Conservation (phyloP, 495 filamentous ascomycete species). For the Chaetomium fimeti region DNA sequence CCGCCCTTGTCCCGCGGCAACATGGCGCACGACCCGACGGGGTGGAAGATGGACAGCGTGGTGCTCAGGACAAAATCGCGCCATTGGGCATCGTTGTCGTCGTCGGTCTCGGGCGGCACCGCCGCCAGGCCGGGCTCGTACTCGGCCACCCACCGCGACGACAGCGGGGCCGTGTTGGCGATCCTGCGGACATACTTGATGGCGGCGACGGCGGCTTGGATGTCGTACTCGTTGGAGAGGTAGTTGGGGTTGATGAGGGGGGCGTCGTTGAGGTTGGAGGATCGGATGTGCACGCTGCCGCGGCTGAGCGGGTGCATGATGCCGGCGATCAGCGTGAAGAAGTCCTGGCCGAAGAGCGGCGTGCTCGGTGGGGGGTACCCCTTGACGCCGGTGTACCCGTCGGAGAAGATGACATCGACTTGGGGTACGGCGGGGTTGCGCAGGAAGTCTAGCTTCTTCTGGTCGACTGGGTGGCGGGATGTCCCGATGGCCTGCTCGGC, state of each 20-base stretch:
- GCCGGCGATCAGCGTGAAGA: constrained; percentile 44
- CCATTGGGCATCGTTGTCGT: constrained; percentile 24
- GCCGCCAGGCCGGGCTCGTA: constrained; percentile 30
- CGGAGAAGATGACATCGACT: constrained; percentile 37
- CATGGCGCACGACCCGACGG: constrained; percentile 51
- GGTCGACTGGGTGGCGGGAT: not conserved
- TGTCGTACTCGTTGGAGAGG: constrained; percentile 33
- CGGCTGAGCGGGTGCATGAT: constrained; percentile 50
- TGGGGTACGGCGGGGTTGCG: constrained; percentile 30
- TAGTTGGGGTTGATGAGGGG: constrained; percentile 32
- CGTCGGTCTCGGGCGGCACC: constrained; percentile 23
- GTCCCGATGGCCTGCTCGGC: constrained; percentile 17
- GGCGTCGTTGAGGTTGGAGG: constrained; percentile 13
- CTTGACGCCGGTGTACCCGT: constrained; percentile 36
- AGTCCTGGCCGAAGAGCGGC: constrained; percentile 33
- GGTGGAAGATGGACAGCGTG: constrained; percentile 32
- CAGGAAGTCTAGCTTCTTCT: constrained; percentile 28
- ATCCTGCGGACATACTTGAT: constrained; percentile 29
- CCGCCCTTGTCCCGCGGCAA: constrained; percentile 43
- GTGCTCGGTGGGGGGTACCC: constrained; percentile 34
- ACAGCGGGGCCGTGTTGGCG: constrained; percentile 25
- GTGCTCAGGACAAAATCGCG: constrained; percentile 26
- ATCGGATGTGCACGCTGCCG: constrained; percentile 53
- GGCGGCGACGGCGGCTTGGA: constrained; percentile 20
- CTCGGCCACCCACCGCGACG: constrained; percentile 28